Evolutionary conservation across 73 alveolate genomes (phyloP).

Genomic region (Blepharisma japonicum): DNA sequence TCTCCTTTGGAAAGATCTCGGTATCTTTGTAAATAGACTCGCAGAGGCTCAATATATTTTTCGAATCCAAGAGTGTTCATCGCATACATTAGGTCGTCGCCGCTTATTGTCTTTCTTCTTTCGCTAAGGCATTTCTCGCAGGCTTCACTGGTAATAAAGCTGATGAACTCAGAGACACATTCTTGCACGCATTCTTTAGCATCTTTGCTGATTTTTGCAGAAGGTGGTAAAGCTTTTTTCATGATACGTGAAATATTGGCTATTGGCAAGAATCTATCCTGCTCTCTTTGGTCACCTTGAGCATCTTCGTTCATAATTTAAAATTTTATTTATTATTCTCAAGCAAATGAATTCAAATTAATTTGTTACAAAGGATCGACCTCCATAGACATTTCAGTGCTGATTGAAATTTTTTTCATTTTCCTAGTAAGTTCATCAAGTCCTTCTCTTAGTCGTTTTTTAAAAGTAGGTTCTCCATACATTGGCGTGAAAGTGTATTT

Average conservation of each 20-base stretch:
- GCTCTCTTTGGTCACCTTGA: conserved; percentile 58
- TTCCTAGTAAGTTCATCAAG: neutral
- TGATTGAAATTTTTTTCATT: neutral
- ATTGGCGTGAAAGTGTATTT: neutral
- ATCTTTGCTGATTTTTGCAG: conserved; percentile 93
- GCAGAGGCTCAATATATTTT: conserved; percentile 81
- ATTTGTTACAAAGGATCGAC: no score
- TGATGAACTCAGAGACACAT: conserved; percentile 94
- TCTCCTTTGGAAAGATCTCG: conserved; percentile 67
- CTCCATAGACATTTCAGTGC: no score
- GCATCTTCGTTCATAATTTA: conserved; percentile 34
- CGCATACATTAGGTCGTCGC: conserved; percentile 93
- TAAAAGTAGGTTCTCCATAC: neutral
- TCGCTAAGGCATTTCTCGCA: conserved; percentile 93
- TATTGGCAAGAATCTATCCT: conserved; percentile 89
- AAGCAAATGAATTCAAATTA: no score
- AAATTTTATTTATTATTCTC: no score
- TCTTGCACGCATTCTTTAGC: conserved; percentile 97
- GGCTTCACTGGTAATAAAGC: conserved; percentile 78
- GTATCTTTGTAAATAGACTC: conserved; percentile 73
- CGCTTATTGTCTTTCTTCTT: conserved; percentile 95
- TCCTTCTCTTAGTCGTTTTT: neutral
- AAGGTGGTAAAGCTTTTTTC: conserved; percentile 92
- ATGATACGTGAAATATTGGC: conserved; percentile 96
- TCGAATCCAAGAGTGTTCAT: conserved; percentile 93